Conservation (phyloP, 257 asterid species). For the Prunella vulgaris region DNA sequence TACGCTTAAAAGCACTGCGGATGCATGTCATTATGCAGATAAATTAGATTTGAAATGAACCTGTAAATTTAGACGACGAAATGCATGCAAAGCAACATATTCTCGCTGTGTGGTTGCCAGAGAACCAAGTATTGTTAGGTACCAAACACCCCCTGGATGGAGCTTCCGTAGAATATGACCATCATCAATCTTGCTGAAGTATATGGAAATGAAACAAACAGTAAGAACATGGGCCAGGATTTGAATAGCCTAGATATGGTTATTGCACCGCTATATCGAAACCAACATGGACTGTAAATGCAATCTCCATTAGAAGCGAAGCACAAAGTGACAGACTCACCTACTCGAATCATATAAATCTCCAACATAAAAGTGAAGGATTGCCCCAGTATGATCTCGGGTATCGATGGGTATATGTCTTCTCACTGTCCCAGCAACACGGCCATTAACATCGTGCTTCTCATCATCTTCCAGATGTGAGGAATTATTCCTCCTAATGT, state of each 20-base stretch:
- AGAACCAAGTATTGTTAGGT: conserved; percentile 82
- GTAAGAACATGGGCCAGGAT: conserved; percentile 19
- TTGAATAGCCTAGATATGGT: neutral
- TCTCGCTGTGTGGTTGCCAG: conserved; percentile 96
- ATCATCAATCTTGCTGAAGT: conserved; percentile 61
- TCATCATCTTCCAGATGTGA: conserved; percentile 63
- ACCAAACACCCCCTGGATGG: conserved; percentile 85
- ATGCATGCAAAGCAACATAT: conserved; percentile 89
- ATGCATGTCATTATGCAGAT: neutral
- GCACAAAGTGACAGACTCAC: conserved; percentile 32
- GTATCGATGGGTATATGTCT: conserved; percentile 85
- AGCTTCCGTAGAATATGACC: conserved; percentile 89
- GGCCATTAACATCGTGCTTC: conserved; percentile 68
- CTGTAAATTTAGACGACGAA: conserved; percentile 92
- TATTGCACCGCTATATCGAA: neutral
- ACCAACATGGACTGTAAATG: neutral
- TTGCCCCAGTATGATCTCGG: conserved; percentile 85
- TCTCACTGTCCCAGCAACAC: conserved; percentile 96
- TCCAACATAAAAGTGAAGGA: conserved; percentile 87
- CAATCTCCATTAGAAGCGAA: neutral
- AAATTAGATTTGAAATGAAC: conserved; percentile 31
- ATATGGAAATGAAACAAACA: neutral
- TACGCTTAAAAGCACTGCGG: conserved; percentile 10
- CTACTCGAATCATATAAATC: conserved; percentile 78
- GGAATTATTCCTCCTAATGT: conserved; percentile 51